Percentiles rank a stretch among this genome's conserved stretches.
Evolutionary conservation across 345 rosid genomes (phyloP).

Genomic region (Streptanthus diversifolius): DNA sequence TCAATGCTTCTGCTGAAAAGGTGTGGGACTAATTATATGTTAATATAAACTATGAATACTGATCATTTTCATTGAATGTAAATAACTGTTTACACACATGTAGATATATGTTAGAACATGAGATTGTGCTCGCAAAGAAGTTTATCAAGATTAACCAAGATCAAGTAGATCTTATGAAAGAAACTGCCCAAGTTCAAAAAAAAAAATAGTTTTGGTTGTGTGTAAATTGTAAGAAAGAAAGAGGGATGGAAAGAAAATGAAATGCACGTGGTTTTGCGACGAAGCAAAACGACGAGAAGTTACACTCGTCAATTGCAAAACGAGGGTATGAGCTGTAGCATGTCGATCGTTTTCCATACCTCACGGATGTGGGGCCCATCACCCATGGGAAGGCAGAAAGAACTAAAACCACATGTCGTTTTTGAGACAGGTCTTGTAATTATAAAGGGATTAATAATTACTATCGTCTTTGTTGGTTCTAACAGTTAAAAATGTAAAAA

Average conservation of each 20-base stretch:
- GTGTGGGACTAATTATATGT: too few relatives aligned
- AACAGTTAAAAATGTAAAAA: constrained; percentile 8
- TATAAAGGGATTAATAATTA: background rate
- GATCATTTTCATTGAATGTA: too few relatives aligned
- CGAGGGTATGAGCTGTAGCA: constrained; percentile 18
- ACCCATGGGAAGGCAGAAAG: constrained; percentile 20
- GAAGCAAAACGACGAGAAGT: constrained; percentile 26
- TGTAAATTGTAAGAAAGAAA: background rate
- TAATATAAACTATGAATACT: too few relatives aligned
- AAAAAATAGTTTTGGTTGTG: constrained; percentile 4
- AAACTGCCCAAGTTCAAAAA: too few relatives aligned
- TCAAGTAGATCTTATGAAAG: too few relatives aligned
- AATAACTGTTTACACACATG: too few relatives aligned
- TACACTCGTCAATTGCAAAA: constrained; percentile 22
- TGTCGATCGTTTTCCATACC: constrained; percentile 19
- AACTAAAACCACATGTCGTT: constrained; percentile 32
- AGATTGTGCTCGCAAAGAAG: too few relatives aligned
- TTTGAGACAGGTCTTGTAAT: background rate
- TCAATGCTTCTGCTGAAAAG: too few relatives aligned
- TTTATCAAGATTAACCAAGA: too few relatives aligned
- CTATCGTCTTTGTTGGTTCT: background rate
- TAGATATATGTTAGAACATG: too few relatives aligned
- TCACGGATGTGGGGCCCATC: background rate
- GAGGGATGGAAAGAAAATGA: constrained; percentile 2
- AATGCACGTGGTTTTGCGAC: constrained; percentile 29